phyloP scores from a whole-genome alignment of 495 filamentous ascomycete genomes.

The Hypoxylon lienhwacheense region DNA sequence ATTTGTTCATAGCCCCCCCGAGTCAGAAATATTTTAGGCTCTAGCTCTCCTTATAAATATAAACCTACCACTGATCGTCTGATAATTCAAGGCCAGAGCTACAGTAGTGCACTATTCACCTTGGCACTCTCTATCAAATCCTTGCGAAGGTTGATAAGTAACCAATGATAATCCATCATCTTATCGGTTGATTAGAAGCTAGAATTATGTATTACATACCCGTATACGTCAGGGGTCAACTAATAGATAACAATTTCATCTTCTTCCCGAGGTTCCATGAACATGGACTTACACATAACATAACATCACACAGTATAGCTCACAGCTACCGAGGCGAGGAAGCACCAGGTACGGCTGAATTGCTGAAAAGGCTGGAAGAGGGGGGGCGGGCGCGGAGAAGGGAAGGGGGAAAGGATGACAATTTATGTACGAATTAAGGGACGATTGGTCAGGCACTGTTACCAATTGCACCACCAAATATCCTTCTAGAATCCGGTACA shows the following conservation, averaged over 20 bases:
- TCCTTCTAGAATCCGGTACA: conserved; percentile 22
- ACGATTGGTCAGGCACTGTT: conserved; percentile 5
- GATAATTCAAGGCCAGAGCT: conserved; percentile 5
- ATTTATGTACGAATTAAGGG: too few relatives aligned
- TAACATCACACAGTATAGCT: too few relatives aligned
- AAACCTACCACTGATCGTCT: conserved; percentile 2
- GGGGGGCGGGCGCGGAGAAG: too few relatives aligned
- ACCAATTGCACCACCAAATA: neutral
- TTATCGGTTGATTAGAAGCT: conserved; percentile 37
- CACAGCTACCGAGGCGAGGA: neutral
- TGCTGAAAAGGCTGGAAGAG: too few relatives aligned
- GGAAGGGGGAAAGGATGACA: conserved; percentile 11
- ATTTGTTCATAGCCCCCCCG: too few relatives aligned
- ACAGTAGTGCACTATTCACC: conserved; percentile 16
- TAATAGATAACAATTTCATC: conserved; percentile 22
- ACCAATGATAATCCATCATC: conserved; percentile 32
- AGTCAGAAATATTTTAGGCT: too few relatives aligned
- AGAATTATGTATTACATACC: too few relatives aligned
- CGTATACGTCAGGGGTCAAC: conserved; percentile 39
- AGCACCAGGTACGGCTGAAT: conserved; percentile 29
- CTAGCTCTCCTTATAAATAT: too few relatives aligned
- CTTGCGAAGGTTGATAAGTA: conserved; percentile 10
- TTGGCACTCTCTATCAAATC: conserved; percentile 20
- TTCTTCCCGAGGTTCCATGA: too few relatives aligned
- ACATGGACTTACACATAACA: too few relatives aligned